Conservation (phyloP, 352 stramenopile genomes). For the Phytopythium oedochilum region DNA sequence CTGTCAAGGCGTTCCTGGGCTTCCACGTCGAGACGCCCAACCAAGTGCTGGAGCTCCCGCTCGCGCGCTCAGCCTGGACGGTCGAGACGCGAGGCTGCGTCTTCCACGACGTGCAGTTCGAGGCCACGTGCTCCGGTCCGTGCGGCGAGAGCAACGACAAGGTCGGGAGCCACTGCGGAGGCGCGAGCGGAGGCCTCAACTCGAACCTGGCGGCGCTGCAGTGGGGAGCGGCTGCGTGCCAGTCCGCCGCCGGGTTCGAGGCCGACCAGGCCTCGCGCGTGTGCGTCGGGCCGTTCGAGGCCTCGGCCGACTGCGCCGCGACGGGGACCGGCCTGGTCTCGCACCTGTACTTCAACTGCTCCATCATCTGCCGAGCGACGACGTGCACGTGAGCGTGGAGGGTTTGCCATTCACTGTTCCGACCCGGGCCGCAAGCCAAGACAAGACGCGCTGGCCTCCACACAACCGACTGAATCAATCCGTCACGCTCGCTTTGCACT, state of each 20-base stretch:
- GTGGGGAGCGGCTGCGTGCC: slow-evolving; percentile 18
- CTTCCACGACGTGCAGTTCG: slow-evolving; percentile 42
- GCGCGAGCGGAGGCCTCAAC: slow-evolving; percentile 38
- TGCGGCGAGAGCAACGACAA: slow-evolving; percentile 11
- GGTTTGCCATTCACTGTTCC: too few species aligned
- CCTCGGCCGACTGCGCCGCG: slow-evolving; percentile 37
- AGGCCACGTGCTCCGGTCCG: slow-evolving; percentile 40
- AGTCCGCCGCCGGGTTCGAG: slow-evolving; percentile 34
- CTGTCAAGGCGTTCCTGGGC: slow-evolving; percentile 56
- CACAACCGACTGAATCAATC: too few species aligned
- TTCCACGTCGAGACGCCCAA: slow-evolving; percentile 75
- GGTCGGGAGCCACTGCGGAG: background rate
- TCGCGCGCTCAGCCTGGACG: slow-evolving; percentile 40
- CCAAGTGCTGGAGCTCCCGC: slow-evolving; percentile 52
- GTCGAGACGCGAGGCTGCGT: slow-evolving; percentile 58
- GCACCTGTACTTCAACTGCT: slow-evolving; percentile 61
- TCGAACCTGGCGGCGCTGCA: slow-evolving; percentile 44
- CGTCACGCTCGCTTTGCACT: too few species aligned
- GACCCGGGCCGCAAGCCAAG: too few species aligned
- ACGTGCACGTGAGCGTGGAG: background rate
- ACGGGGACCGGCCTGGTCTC: slow-evolving; percentile 16
- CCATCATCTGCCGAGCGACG: slow-evolving; percentile 27
- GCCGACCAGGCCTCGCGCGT: slow-evolving; percentile 35
- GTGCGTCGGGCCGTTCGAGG: slow-evolving; percentile 52
- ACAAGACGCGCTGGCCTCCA: too few species aligned